phyloP scores from a whole-genome alignment of 164 flowering plant species.

The Nymphaea thermarum region DNA sequence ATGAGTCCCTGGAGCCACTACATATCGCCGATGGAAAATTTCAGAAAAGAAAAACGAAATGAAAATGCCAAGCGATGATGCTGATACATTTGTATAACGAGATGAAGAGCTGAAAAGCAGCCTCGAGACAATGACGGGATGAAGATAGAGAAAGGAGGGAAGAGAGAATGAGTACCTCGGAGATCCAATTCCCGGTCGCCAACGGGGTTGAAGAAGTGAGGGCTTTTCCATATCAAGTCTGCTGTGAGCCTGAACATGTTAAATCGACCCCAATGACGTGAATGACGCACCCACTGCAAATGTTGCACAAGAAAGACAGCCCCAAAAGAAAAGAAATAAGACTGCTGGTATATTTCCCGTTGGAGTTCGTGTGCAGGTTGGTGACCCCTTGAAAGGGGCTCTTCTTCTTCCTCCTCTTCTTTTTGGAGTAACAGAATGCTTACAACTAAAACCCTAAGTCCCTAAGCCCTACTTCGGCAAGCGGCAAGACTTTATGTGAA shows the following conservation, averaged over 20 bases:
- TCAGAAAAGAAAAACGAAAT: background rate
- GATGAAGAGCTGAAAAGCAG: background rate
- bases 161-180: conserved; percentile 38
- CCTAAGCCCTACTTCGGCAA: no score
- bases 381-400: no score
- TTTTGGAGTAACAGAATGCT: no score
- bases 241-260: conserved; percentile 79
- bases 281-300: background rate
- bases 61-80: no score
- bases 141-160: background rate
- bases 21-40: background rate
- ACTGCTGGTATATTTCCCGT: no score
- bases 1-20: no score
- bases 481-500: no score
- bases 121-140: background rate
- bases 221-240: conserved; percentile 86
- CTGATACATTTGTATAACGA: no score
- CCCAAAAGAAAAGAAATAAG: background rate
- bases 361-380: no score
- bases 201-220: conserved; percentile 89
- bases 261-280: background rate
- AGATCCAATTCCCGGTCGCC: conserved; percentile 87
- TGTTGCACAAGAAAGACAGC: background rate
- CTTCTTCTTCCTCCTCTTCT: no score
- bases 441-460: no score